A percentile compares a stretch with the other conserved stretches of the same genome.
phyloP scores from a whole-genome alignment of 441 rosid genomes.

The Breynia disticha region DNA sequence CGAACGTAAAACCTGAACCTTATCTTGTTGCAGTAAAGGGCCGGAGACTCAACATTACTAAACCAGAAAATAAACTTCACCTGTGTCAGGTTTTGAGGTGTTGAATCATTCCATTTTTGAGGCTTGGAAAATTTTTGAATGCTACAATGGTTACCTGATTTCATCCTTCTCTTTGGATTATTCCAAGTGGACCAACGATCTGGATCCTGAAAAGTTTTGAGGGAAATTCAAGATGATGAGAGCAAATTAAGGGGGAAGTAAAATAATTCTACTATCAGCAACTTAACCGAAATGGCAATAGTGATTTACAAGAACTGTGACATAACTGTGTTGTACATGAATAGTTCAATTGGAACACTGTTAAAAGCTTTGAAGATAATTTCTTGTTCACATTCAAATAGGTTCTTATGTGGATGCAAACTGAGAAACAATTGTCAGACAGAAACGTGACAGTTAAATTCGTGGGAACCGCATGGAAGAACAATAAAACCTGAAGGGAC shows the following conservation, averaged over 20 bases:
- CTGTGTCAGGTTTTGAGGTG: not conserved
- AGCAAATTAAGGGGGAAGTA: constrained; percentile 14
- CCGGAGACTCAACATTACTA: constrained; percentile 9
- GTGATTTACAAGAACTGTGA: constrained; percentile 1
- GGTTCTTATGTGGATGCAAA: too few relatives aligned
- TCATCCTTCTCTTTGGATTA: constrained; percentile 22
- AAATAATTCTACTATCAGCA: constrained; percentile 9
- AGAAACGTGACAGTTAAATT: not conserved
- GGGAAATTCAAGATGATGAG: constrained; percentile 20
- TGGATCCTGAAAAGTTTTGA: constrained; percentile 45
- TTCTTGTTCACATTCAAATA: too few relatives aligned
- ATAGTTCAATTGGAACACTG: too few relatives aligned
- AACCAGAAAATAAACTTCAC: constrained; percentile 4
- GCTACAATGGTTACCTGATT: constrained; percentile 20
- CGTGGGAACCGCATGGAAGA: not conserved
- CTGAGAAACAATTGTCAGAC: not conserved
- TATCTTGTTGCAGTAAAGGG: constrained; percentile 11
- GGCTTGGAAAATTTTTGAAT: constrained; percentile 10
- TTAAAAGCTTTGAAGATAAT: too few relatives aligned
- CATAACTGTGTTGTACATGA: too few relatives aligned
- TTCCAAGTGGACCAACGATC: constrained; percentile 25
- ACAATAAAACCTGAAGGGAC: constrained; percentile 1
- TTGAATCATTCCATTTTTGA: constrained; percentile 12
- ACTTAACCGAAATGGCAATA: too few relatives aligned
- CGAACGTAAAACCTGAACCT: constrained; percentile 19